These are phyloP conservation scores for Capillidium rhysosporum DNA, from an alignment of 371 early-diverging fungal genomes.

Conservation along the genomic window DNA sequence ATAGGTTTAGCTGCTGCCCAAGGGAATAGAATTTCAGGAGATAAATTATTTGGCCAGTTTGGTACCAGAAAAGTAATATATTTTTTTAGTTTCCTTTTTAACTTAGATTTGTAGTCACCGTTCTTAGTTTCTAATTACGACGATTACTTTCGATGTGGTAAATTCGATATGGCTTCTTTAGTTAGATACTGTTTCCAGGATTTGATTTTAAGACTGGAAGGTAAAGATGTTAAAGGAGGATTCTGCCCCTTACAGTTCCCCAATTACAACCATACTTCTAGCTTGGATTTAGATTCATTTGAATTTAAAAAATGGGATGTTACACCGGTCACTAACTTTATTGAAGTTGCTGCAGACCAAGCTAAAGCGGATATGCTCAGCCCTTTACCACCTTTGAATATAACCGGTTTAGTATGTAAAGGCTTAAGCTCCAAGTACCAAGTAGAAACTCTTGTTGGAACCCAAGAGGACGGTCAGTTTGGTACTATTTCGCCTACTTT, in stretches of 20 bases:
- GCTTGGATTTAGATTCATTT: too few relatives aligned
- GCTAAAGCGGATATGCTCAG: too few relatives aligned
- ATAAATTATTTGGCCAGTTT: neutral
- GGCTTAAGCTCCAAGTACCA: too few relatives aligned
- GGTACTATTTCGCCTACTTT: constrained; percentile 11
- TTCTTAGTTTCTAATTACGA: constrained; percentile 49
- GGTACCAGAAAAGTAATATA: neutral
- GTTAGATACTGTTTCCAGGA: constrained; percentile 38
- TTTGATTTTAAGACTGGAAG: constrained; percentile 24
- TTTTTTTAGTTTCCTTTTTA: neutral
- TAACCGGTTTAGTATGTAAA: too few relatives aligned
- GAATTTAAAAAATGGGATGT: too few relatives aligned
- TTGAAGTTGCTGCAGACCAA: too few relatives aligned
- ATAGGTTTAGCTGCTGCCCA: constrained; percentile 40
- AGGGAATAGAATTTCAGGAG: constrained; percentile 18
- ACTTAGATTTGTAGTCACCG: constrained; percentile 22
- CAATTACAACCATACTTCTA: neutral
- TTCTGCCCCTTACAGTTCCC: neutral
- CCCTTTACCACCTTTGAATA: too few relatives aligned
- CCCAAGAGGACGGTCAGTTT: neutral
- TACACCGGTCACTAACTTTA: too few relatives aligned
- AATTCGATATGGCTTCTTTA: constrained; percentile 37
- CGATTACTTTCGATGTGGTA: constrained; percentile 52
- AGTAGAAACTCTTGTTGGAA: neutral
- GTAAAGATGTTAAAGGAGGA: constrained; percentile 8